A percentile compares a stretch with the other conserved stretches of the same genome.
Conservation (phyloP, 768 basidiomycete genomes). For the Asterophora parasitica region DNA sequence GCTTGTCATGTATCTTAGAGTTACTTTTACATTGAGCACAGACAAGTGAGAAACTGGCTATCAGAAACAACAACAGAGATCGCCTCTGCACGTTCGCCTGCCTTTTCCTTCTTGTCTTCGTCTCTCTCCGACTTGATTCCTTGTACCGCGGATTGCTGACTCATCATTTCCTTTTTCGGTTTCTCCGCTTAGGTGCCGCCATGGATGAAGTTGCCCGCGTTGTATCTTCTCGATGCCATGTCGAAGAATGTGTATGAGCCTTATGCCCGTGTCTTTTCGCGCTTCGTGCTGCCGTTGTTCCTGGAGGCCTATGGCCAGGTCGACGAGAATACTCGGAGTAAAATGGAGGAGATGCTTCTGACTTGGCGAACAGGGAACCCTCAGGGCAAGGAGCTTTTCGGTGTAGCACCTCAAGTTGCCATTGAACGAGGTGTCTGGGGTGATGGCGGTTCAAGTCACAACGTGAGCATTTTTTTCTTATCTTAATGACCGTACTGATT, state of each 20-base stretch:
- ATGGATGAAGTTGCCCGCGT: conserved; percentile 87
- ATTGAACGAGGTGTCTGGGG: conserved; percentile 88
- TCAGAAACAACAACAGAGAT: conserved; percentile 18
- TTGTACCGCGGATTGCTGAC: conserved; percentile 63
- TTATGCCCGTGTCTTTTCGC: conserved; percentile 81
- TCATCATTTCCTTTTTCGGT: conserved; percentile 45
- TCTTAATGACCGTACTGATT: conserved; percentile 6
- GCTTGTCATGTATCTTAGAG: conserved; percentile 40
- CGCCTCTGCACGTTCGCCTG: conserved; percentile 17
- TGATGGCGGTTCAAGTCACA: conserved; percentile 37
- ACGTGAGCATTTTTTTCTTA: conserved; percentile 31
- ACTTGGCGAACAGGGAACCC: conserved; percentile 92
- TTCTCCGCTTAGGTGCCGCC: conserved; percentile 64
- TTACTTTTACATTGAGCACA: conserved; percentile 33
- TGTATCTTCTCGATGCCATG: conserved; percentile 95
- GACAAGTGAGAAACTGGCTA: conserved; percentile 28
- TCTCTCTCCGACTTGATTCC: conserved; percentile 9
- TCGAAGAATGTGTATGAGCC: conserved; percentile 95
- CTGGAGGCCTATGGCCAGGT: conserved; percentile 85
- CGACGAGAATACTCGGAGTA: conserved; percentile 77
- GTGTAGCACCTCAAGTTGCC: conserved; percentile 67
- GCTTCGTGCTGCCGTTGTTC: conserved; percentile 79
- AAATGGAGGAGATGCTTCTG: conserved; percentile 97
- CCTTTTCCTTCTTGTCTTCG: conserved; percentile 9
- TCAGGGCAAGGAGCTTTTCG: conserved; percentile 79